A percentile compares a stretch with the other conserved stretches of the same genome.
These are phyloP conservation scores for Candolleomyces eurysporus DNA, from an alignment of 768 basidiomycete genomes.

Conservation along the genomic window DNA sequence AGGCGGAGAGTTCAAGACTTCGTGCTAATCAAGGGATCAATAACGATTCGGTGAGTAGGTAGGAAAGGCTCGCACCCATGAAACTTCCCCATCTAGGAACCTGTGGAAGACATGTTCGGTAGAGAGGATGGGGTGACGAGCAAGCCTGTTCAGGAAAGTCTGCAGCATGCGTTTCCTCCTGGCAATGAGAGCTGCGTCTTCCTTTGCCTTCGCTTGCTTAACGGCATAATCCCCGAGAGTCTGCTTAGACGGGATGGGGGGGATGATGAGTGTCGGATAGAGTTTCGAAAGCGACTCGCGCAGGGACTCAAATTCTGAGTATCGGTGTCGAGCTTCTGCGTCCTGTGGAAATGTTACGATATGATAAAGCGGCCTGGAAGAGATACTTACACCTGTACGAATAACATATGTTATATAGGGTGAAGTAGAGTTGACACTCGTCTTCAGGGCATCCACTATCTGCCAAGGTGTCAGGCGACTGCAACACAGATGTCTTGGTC, in stretches of 20 bases:
- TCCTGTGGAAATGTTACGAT: constrained; percentile 43
- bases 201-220: constrained; percentile 95
- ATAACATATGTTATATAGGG: constrained; percentile 96
- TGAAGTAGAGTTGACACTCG: constrained; percentile 79
- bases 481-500: neutral
- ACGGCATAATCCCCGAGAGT: constrained; percentile 94
- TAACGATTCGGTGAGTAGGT: neutral
- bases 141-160: constrained; percentile 89
- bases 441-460: constrained; percentile 97
- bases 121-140: constrained; percentile 90
- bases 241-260: constrained; percentile 97
- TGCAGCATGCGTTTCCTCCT: constrained; percentile 92
- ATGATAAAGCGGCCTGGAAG: constrained; percentile 7
- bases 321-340: constrained; percentile 82
- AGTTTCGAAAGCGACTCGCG: constrained; percentile 79
- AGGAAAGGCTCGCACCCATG: constrained; percentile 68
- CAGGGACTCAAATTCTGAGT: constrained; percentile 96
- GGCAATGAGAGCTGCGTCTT: constrained; percentile 89
- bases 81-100: constrained; percentile 93
- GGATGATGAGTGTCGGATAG: constrained; percentile 95
- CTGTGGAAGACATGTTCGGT: constrained; percentile 96
- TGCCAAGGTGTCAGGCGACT: constrained; percentile 24
- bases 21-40: constrained; percentile 52
- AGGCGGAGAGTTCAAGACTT: constrained; percentile 92
- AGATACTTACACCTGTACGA: constrained; percentile 64